A percentile compares a stretch with the other conserved stretches of the same genome.
Evolutionary conservation across 2,329 filamentous ascomycete genomes (phyloP).

Genomic region (Penicillium sp.): DNA sequence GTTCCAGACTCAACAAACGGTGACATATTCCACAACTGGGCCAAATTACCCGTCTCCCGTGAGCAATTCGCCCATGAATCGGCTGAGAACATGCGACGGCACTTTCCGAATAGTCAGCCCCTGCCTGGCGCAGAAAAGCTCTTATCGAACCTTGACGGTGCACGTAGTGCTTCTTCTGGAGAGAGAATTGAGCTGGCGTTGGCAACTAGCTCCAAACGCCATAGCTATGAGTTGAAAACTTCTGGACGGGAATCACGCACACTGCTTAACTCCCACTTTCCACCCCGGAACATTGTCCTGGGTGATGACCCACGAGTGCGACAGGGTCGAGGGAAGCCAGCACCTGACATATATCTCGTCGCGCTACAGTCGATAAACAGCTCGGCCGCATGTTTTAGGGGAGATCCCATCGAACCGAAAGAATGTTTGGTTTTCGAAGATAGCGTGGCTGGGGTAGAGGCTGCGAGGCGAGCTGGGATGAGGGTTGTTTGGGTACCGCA

Average conservation of each 20-base stretch:
- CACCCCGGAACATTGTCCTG: too few species aligned
- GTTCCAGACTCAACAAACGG: slow-evolving; percentile 24
- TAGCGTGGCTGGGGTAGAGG: slow-evolving; percentile 32
- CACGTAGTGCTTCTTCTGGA: slow-evolving; percentile 12
- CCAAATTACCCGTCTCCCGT: slow-evolving; percentile 27
- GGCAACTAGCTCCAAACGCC: slow-evolving; percentile 23
- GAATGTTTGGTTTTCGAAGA: slow-evolving; percentile 39
- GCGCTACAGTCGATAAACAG: slow-evolving; percentile 23
- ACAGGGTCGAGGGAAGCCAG: slow-evolving; percentile 25
- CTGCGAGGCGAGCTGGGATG: slow-evolving; percentile 34
- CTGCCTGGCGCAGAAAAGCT: slow-evolving; percentile 22
- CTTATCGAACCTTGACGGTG: slow-evolving; percentile 18
- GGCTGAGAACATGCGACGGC: slow-evolving; percentile 22
- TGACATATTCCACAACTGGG: slow-evolving; percentile 33
- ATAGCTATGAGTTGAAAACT: slow-evolving; percentile 24
- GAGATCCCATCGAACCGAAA: slow-evolving; percentile 19
- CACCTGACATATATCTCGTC: slow-evolving; percentile 28
- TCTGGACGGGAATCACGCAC: slow-evolving; percentile 15
- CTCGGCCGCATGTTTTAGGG: not conserved
- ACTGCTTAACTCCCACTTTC: too few species aligned
- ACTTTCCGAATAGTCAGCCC: slow-evolving; percentile 30
- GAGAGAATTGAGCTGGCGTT: slow-evolving; percentile 22
- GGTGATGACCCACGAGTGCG: slow-evolving; percentile 23
- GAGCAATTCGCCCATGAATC: slow-evolving; percentile 34
- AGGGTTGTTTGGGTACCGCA: slow-evolving; percentile 37